phyloP scores from a whole-genome alignment of 2,329 filamentous ascomycete genomes.

The Colletotrichum salicis region DNA sequence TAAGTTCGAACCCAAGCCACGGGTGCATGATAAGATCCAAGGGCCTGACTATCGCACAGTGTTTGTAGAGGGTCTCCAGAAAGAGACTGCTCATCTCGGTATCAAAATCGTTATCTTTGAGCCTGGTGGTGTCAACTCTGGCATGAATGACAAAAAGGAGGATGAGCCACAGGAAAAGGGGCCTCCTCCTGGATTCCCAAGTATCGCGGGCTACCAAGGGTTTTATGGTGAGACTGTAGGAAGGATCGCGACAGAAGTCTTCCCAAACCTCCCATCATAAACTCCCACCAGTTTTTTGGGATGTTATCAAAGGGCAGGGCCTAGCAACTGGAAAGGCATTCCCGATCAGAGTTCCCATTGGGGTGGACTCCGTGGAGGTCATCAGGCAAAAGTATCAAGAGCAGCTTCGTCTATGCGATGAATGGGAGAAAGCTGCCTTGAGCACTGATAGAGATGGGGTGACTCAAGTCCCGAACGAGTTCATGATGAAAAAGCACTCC shows the following conservation, averaged over 20 bases:
- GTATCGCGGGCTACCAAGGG: neutral
- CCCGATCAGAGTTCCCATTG: neutral
- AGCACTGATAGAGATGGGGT: neutral
- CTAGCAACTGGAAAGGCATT: neutral
- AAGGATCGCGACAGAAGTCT: neutral
- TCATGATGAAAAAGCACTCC: neutral
- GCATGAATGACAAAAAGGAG: neutral
- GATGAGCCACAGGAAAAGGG: neutral
- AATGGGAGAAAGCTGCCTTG: neutral
- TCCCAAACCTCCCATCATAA: neutral
- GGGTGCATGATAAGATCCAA: too few relatives aligned
- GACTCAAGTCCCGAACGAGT: neutral
- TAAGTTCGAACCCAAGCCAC: neutral
- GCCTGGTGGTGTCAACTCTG: neutral
- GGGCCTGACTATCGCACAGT: neutral
- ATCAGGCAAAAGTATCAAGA: neutral
- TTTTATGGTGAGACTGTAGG: neutral
- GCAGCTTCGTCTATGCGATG: neutral
- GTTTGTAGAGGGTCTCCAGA: neutral
- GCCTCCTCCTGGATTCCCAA: neutral
- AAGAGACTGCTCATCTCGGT: neutral
- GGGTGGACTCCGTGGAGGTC: neutral
- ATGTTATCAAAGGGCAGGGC: neutral
- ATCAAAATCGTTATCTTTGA: neutral
- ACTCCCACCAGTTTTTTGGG: neutral